These are phyloP conservation scores for Podospora fimiseda DNA, from an alignment of 495 filamentous ascomycete genomes.

Conservation along the genomic window DNA sequence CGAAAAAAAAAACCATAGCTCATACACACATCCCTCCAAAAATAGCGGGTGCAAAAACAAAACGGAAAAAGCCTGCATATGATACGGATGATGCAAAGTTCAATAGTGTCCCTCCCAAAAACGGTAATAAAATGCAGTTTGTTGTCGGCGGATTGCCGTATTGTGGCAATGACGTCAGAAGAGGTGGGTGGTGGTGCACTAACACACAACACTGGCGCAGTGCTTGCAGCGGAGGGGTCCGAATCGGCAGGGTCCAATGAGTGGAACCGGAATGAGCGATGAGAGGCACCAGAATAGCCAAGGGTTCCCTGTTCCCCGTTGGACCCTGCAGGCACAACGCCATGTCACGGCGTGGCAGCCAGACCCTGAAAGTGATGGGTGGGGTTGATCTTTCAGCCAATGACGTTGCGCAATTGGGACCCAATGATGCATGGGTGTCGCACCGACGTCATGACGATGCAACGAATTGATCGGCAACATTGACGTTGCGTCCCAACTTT, in stretches of 20 bases:
- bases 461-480: neutral
- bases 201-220: neutral
- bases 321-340: slow-evolving; percentile 16
- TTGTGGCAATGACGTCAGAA: too few species aligned
- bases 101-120: too few species aligned
- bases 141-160: too few species aligned
- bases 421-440: slow-evolving; percentile 12
- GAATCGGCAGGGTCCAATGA: neutral
- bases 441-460: slow-evolving; percentile 20
- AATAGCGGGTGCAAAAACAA: too few species aligned
- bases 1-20: too few species aligned
- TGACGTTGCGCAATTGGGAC: slow-evolving; percentile 3
- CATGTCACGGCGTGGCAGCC: slow-evolving; percentile 6
- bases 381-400: slow-evolving; percentile 13
- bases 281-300: neutral
- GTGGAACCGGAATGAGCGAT: neutral
- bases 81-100: too few species aligned
- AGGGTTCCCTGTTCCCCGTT: slow-evolving; percentile 3
- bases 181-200: neutral
- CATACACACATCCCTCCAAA: too few species aligned
- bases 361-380: slow-evolving; percentile 12
- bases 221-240: neutral
- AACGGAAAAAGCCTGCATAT: too few species aligned
- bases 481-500: slow-evolving; percentile 5
- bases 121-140: too few species aligned